Evolutionary conservation across 2,329 filamentous ascomycete genomes (phyloP), one percentile per base, ranked within the genome.

Genomic region (Talaromyces sp.): DNA sequence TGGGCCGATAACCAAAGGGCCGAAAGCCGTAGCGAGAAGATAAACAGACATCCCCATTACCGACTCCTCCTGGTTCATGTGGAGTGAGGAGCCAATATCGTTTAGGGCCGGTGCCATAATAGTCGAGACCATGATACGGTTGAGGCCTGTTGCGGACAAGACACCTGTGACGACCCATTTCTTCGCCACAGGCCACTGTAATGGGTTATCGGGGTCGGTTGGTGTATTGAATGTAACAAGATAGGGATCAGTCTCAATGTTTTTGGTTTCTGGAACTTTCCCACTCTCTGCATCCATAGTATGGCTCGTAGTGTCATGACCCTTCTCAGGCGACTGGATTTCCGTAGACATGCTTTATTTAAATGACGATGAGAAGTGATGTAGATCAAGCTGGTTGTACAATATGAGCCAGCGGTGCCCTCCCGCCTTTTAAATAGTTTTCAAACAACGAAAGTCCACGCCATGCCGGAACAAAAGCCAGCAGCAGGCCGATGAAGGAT

Each of bases 71-170:
- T 57, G 66, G 51, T 72, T 75, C 12, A 85, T 83, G 65, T 78
- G 62, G 44, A 86, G 75, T 47, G 85, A 82, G 5, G 65, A 64
- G 30, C 78, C 75, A 59, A 86, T 84, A 5, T 72, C 69, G 8
- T 70, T 71, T 23, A 86, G 66, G 0, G 75, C 78, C 2, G 79
- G 80, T 0, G 79, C 75, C 5, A 81, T 67, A 69, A 87, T 85
- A 59, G 81, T 82, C 16, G 81, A 83, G 3, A 83, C 82, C 62
- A 87, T 82, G 1, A 84, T 83, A n/a, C 81, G 81, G 62, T 85
- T 81, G 65, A 85, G 76, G 7, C 81, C 82, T 63, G 83, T 82
- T 47, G 76, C 71, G 1, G 83, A 78, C 40, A 84, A 69, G 63
- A 84, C 70, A 33, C 81, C 73, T 2, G 83, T 80, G 18, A 79